Evolutionary conservation across 495 filamentous ascomycete genomes (phyloP).

Genomic region (Chaetomium cochliodes): DNA sequence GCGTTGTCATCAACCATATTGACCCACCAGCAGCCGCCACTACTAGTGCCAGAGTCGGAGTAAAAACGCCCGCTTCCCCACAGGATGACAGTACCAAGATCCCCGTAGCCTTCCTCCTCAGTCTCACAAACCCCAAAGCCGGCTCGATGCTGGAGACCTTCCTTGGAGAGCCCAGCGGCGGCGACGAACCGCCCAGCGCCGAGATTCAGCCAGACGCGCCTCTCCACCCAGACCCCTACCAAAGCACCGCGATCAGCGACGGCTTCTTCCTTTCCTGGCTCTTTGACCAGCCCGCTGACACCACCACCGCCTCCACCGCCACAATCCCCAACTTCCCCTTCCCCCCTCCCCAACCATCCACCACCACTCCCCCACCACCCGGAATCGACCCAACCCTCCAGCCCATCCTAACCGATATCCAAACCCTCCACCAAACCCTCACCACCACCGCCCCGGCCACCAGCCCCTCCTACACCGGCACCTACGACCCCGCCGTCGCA

Average conservation of each 20-base stretch:
- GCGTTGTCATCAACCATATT: not conserved
- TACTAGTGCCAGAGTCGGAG: no score
- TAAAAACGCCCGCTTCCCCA: no score
- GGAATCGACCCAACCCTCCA: conserved; percentile 6
- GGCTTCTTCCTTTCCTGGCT: conserved; percentile 6
- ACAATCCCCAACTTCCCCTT: not conserved
- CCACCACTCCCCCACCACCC: not conserved
- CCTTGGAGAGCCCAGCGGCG: conserved; percentile 4
- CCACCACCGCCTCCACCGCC: not conserved
- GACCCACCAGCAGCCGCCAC: not conserved
- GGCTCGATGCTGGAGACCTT: conserved; percentile 21
- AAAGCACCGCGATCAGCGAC: not conserved
- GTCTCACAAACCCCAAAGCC: conserved; percentile 20
- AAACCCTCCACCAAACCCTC: conserved; percentile 1
- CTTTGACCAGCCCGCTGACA: not conserved
- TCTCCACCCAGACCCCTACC: not conserved
- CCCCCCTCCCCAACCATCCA: not conserved
- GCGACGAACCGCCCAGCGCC: not conserved
- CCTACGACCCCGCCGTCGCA: conserved; percentile 33
- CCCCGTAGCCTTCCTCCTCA: conserved; percentile 21
- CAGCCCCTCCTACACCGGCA: conserved; percentile 7
- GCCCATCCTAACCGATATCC: conserved; percentile 4
- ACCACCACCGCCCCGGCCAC: not conserved
- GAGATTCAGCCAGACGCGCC: not conserved
- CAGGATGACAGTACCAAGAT: conserved; percentile 19